A percentile compares a stretch with the other conserved stretches of the same genome.
These are phyloP conservation scores for Chernovozyma sophiae-reginae DNA, from an alignment of 1,139 yeast genomes.

Conservation along the genomic window DNA sequence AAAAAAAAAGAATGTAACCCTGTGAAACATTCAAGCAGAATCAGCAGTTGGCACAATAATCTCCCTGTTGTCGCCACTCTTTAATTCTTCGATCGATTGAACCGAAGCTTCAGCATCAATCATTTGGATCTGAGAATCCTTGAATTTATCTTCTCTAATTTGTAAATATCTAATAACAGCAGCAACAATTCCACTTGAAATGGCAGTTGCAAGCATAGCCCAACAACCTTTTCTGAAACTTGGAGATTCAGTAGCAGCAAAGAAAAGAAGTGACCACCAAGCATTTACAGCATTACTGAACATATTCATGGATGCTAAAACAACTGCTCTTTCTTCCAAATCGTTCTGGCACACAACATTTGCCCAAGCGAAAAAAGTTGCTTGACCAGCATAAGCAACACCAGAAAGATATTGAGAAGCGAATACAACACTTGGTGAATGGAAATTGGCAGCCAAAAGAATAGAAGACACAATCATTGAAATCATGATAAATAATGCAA, in stretches of 20 bases:
- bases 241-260: constrained; percentile 48
- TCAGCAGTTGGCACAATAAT: too few relatives aligned
- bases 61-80: too few relatives aligned
- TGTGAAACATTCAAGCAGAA: too few relatives aligned
- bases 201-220: constrained; percentile 52
- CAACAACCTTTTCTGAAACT: constrained; percentile 48
- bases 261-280: constrained; percentile 58
- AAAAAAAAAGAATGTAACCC: too few relatives aligned
- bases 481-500: constrained; percentile 39
- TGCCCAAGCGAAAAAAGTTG: constrained; percentile 59
- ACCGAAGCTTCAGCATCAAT: neutral
- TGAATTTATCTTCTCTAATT: constrained; percentile 23
- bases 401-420: constrained; percentile 55
- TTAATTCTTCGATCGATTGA: too few relatives aligned
- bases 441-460: constrained; percentile 32
- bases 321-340: constrained; percentile 54
- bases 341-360: constrained; percentile 51
- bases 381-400: constrained; percentile 52
- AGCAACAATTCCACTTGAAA: constrained; percentile 21
- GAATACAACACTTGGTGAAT: constrained; percentile 34
- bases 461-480: constrained; percentile 42
- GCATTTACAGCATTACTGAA: constrained; percentile 59
- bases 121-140: too few relatives aligned
- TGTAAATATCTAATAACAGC: constrained; percentile 28
- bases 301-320: constrained; percentile 61